Percentiles rank a stretch among this genome's conserved stretches.
Conservation (phyloP, 495 filamentous ascomycete genomes). For the Aspergillus avenaceus region DNA sequence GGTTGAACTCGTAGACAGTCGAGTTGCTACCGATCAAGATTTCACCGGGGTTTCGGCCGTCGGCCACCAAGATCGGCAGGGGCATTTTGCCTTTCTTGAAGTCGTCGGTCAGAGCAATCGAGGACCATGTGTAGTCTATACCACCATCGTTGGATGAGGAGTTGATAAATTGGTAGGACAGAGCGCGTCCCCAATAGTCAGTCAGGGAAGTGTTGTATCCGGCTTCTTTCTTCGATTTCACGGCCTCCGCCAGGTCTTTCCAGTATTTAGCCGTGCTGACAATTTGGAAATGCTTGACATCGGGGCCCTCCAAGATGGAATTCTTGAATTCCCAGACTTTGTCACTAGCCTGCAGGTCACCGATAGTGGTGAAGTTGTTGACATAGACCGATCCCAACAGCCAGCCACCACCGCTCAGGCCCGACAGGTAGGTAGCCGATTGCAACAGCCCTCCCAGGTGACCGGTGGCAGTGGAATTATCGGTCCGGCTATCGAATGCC, state of each 20-base stretch:
- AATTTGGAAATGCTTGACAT: constrained; percentile 40
- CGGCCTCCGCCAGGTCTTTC: constrained; percentile 53
- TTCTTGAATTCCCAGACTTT: constrained; percentile 68
- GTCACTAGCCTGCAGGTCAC: constrained; percentile 51
- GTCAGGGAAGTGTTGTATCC: constrained; percentile 74
- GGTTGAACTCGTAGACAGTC: constrained; percentile 81
- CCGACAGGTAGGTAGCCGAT: constrained; percentile 73
- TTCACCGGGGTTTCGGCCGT: constrained; percentile 64
- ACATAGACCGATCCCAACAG: constrained; percentile 81
- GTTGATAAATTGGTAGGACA: constrained; percentile 81
- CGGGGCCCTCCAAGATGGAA: constrained; percentile 65
- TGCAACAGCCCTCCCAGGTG: constrained; percentile 81
- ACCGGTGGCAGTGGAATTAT: constrained; percentile 56
- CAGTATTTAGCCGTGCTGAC: constrained; percentile 59
- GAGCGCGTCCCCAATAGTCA: constrained; percentile 75
- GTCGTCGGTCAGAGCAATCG: constrained; percentile 62
- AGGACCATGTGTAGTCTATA: constrained; percentile 76
- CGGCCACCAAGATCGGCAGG: constrained; percentile 75
- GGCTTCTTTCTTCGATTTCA: constrained; percentile 60
- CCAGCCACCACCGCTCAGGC: constrained; percentile 85
- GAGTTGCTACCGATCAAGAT: constrained; percentile 64
- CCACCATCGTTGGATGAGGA: constrained; percentile 59
- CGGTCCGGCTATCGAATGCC: constrained; percentile 74
- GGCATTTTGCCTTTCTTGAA: constrained; percentile 66
- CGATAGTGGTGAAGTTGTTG: constrained; percentile 81